phyloP scores from a whole-genome alignment of 2,329 filamentous ascomycete species.

The Dactylellina parvicollis region DNA sequence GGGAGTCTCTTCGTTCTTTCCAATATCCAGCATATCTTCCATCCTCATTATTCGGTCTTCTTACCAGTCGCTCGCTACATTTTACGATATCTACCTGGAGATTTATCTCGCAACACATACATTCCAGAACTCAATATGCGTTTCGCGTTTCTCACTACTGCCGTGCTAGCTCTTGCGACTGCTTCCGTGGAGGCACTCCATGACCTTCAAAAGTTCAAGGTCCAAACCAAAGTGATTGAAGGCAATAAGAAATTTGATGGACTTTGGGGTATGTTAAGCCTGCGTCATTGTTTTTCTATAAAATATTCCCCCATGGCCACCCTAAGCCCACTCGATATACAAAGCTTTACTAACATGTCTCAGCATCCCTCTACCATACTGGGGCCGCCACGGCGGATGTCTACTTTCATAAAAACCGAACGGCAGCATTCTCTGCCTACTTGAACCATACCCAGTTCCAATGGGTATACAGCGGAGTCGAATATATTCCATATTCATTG shows the following conservation, averaged over 20 bases:
- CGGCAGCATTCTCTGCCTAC: slow-evolving; percentile 24
- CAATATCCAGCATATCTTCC: neutral
- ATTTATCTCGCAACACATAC: slow-evolving; percentile 12
- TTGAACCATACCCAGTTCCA: slow-evolving; percentile 44
- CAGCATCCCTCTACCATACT: slow-evolving; percentile 43
- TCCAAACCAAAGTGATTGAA: slow-evolving; percentile 30
- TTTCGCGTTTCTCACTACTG: slow-evolving; percentile 22
- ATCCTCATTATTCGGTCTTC: neutral
- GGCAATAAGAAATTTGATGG: slow-evolving; percentile 40
- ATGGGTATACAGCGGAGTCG: slow-evolving; percentile 38
- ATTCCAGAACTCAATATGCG: slow-evolving; percentile 11
- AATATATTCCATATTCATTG: slow-evolving; percentile 28
- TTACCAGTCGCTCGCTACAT: neutral
- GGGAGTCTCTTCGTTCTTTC: neutral
- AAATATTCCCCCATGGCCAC: neutral
- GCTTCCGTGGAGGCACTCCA: slow-evolving; percentile 30
- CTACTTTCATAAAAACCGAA: slow-evolving; percentile 30
- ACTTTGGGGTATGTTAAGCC: slow-evolving; percentile 35
- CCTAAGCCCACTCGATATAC: neutral
- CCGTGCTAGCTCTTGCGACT: slow-evolving; percentile 12
- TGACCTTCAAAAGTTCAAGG: slow-evolving; percentile 29
- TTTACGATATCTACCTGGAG: neutral
- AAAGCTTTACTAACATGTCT: slow-evolving; percentile 1
- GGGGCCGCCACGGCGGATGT: slow-evolving; percentile 37
- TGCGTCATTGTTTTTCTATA: neutral